These are phyloP conservation scores for Schizosaccharomyces lindneri DNA, from an alignment of 805 yeast species.

Conservation along the genomic window DNA sequence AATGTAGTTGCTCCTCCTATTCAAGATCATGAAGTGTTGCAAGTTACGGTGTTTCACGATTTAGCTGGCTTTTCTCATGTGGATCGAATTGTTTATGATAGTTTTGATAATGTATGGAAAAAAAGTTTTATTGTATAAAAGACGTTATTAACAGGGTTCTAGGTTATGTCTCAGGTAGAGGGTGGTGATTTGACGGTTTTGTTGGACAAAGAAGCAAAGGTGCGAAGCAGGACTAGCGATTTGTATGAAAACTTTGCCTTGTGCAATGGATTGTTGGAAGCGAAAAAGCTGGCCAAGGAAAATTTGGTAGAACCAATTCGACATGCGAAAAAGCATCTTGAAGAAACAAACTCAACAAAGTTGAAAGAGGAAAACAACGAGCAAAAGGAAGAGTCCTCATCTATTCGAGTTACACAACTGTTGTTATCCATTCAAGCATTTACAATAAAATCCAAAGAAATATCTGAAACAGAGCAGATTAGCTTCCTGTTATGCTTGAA, in stretches of 20 bases:
- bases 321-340: neutral
- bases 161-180: conserved; percentile 42
- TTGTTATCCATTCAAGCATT: neutral
- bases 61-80: conserved; percentile 22
- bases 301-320: conserved; percentile 50
- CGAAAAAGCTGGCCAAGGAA: conserved; percentile 70
- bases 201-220: conserved; percentile 12
- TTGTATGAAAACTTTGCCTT: conserved; percentile 31
- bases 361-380: conserved; percentile 17
- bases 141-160: neutral
- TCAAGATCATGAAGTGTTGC: conserved; percentile 19
- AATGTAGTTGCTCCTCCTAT: conserved; percentile 23
- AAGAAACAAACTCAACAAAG: conserved; percentile 20
- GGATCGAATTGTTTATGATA: conserved; percentile 24
- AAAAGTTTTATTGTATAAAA: neutral
- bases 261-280: conserved; percentile 57
- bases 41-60: conserved; percentile 21
- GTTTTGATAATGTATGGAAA: conserved; percentile 19
- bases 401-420: neutral
- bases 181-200: conserved; percentile 32
- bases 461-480: conserved; percentile 18
- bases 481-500: conserved; percentile 50
- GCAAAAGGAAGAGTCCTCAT: neutral
- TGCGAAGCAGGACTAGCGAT: conserved; percentile 5
- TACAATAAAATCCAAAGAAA: neutral